Percentiles rank a stretch among this genome's conserved stretches.
Evolutionary conservation across 495 filamentous ascomycete species (phyloP).

Genomic region (Podospora conica): DNA sequence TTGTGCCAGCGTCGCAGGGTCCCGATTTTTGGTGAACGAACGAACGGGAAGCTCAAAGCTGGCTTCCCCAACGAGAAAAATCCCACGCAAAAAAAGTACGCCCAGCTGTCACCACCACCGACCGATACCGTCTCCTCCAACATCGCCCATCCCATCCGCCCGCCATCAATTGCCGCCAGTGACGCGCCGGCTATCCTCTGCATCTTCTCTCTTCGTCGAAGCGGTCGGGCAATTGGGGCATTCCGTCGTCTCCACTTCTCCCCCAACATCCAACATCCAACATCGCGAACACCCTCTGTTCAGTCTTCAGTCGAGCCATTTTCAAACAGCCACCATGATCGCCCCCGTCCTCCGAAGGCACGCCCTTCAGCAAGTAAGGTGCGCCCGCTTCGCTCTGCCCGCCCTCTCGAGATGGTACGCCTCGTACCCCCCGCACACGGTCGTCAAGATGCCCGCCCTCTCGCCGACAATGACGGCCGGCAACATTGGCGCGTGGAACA

Average conservation of each 20-base stretch:
- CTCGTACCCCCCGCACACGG: slow-evolving; percentile 81
- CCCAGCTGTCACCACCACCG: slow-evolving; percentile 23
- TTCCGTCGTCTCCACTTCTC: slow-evolving; percentile 18
- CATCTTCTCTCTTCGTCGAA: background rate
- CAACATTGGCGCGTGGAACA: slow-evolving; percentile 97
- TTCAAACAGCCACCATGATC: slow-evolving; percentile 43
- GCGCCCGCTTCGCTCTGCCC: slow-evolving; percentile 37
- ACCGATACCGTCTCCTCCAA: slow-evolving; percentile 16
- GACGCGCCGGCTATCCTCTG: background rate
- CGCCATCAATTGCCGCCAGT: slow-evolving; percentile 23
- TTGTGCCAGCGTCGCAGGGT: slow-evolving; percentile 14
- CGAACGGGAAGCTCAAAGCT: slow-evolving; percentile 21
- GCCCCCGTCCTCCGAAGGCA: slow-evolving; percentile 49
- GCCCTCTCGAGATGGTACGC: slow-evolving; percentile 53
- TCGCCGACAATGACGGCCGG: slow-evolving; percentile 96
- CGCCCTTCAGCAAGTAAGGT: slow-evolving; percentile 41
- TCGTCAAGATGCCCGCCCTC: slow-evolving; percentile 96
- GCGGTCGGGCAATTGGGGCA: slow-evolving; percentile 18
- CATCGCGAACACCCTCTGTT: slow-evolving; percentile 11
- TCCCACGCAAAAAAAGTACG: slow-evolving; percentile 30
- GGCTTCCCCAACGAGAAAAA: slow-evolving; percentile 28
- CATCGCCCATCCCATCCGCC: slow-evolving; percentile 2
- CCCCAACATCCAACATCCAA: slow-evolving; percentile 15
- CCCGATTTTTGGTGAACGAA: slow-evolving; percentile 19
- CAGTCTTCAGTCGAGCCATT: slow-evolving; percentile 27